Conservation (phyloP, 2,329 filamentous ascomycete species). For the Zymoseptoria ardabiliae region DNA sequence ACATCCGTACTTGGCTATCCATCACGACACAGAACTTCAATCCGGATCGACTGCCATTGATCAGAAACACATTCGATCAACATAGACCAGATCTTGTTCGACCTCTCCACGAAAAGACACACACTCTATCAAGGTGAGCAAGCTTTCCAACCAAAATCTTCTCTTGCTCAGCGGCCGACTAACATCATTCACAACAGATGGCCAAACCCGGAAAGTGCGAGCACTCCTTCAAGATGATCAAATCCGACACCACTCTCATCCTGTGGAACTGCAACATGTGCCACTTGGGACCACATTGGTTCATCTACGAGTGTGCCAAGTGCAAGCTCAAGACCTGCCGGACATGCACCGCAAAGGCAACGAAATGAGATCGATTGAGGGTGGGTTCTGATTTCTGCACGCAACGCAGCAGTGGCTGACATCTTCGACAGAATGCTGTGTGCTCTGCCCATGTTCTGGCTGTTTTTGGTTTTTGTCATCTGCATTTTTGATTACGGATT, state of each 20-base stretch:
- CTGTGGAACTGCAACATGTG: slow-evolving; percentile 48
- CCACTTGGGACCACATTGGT: slow-evolving; percentile 44
- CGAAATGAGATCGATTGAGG: slow-evolving; percentile 10
- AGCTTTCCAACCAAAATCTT: too few species aligned
- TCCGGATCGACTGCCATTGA: neutral
- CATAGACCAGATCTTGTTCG: neutral
- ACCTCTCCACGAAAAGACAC: neutral
- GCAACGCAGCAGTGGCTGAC: neutral
- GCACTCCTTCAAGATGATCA: slow-evolving; percentile 45
- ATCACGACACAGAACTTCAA: neutral
- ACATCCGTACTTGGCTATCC: neutral
- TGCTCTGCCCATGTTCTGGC: neutral
- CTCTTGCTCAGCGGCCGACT: too few species aligned
- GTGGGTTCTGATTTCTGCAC: neutral
- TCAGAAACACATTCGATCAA: neutral
- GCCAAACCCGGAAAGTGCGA: slow-evolving; percentile 42
- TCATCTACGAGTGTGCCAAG: slow-evolving; percentile 44
- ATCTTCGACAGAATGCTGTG: neutral
- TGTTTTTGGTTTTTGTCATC: neutral
- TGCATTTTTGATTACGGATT: neutral
- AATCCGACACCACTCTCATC: slow-evolving; percentile 45
- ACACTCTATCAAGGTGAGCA: neutral
- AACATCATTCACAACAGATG: slow-evolving; percentile 28
- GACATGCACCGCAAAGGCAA: slow-evolving; percentile 40
- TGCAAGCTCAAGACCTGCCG: slow-evolving; percentile 47